Base-by-base conservation (phyloP, 2,329 filamentous ascomycete species). In the Sclerotinia sclerotiorum region DNA sequence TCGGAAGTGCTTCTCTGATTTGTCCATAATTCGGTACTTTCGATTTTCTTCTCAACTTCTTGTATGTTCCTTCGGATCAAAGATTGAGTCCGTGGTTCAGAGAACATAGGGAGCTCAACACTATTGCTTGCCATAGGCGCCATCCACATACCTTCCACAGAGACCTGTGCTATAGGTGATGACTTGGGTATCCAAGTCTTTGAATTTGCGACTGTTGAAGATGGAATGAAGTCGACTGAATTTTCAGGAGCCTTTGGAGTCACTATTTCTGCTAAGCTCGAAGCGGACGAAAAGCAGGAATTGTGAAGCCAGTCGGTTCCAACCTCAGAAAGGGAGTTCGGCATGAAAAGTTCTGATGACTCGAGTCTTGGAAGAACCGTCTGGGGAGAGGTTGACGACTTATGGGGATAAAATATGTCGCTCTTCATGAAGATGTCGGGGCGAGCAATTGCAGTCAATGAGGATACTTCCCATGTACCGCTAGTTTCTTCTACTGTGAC, bases 11-110 rank as follows among this genome's bases (percentile, higher is more conserved):
- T 67, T 46, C 51, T 70, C 13, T 64, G 65, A 13, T 67, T 65
- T 15, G 44, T 56, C 74, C 75, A 77, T 61, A 76, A 51, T 32
- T 72, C 61, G 3, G 63, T 67, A 48, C 70, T 73, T 57, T 71
- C 67, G 42, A 76, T 69, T 13, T 56, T 51, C 21, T 54, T 70
- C 6, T 65, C 32, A 7, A 44, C 27, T 19, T 66, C 64, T 15
- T 65, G 62, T 48, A 71, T 71, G 68, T 72, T 74, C 21, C 65
- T 74, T 29, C 70, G 69, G 10, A 51, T 66, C 71, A 73, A 75
- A 6, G 72, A 69, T 42, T 64, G 57, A n/a, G 13, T 51, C 35
- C 72, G 69, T 3, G 69, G 54, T 27, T 74, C 69, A 10, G 55
- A 61, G 62, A 75, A 74, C 5, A 73, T 27, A 19, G 39, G 32